phyloP scores from a whole-genome alignment of 768 basidiomycete genomes.

The Neoboletus magnificus region DNA sequence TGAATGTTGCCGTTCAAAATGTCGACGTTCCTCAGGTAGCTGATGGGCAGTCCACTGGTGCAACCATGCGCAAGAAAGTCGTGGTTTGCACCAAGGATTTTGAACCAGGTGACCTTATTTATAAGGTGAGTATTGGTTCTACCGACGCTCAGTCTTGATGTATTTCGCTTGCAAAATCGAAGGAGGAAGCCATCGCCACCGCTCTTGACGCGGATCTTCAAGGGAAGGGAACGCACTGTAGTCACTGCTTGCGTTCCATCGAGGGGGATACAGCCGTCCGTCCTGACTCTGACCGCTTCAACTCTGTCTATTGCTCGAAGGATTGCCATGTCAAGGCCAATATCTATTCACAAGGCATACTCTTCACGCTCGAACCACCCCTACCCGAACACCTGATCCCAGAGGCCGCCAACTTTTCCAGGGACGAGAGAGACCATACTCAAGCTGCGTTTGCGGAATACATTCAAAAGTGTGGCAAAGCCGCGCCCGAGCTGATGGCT shows the following conservation, averaged over 20 bases:
- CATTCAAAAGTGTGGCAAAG: conserved; percentile 46
- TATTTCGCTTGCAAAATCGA: conserved; percentile 6
- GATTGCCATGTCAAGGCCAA: conserved; percentile 57
- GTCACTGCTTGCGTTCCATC: conserved; percentile 66
- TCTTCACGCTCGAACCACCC: conserved; percentile 66
- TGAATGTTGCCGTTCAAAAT: conserved; percentile 60
- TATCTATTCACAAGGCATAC: conserved; percentile 60
- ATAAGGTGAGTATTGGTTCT: conserved; percentile 47
- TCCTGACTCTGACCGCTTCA: conserved; percentile 49
- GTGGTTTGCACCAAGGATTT: conserved; percentile 68
- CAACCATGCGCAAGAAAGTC: conserved; percentile 43
- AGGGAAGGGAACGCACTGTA: conserved; percentile 63
- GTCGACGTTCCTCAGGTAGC: conserved; percentile 24
- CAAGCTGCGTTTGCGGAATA: conserved; percentile 59
- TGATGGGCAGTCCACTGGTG: conserved; percentile 9
- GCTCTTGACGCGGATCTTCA: conserved; percentile 72
- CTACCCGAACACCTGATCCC: conserved; percentile 45
- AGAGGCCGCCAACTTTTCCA: conserved; percentile 30
- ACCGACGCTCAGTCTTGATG: not conserved
- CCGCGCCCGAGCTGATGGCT: conserved; percentile 57
- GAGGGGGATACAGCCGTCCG: conserved; percentile 43
- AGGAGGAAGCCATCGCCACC: conserved; percentile 76
- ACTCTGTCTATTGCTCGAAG: conserved; percentile 69
- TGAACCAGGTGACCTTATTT: conserved; percentile 68
- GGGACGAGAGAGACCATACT: conserved; percentile 50